phyloP scores from a whole-genome alignment of 345 rosid species.

The Ceriops tagal region DNA sequence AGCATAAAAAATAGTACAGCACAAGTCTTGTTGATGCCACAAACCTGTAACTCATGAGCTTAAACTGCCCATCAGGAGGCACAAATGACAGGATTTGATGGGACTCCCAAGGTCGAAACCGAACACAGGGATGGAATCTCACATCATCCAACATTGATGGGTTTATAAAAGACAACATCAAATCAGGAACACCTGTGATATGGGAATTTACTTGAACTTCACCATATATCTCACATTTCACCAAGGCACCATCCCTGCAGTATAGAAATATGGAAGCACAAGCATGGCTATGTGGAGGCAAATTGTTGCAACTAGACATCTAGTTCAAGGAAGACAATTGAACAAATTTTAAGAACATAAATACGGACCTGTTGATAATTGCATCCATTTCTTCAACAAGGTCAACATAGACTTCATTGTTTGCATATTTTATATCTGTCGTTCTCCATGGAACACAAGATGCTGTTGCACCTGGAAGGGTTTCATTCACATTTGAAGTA shows the following conservation, averaged over 20 bases:
- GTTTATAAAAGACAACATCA: slow-evolving; percentile 80
- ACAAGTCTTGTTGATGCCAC: neutral
- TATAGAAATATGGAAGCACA: slow-evolving; percentile 3
- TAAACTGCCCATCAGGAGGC: slow-evolving; percentile 96
- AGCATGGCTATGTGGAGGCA: too few relatives aligned
- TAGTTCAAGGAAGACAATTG: too few relatives aligned
- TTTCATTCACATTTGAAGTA: slow-evolving; percentile 72
- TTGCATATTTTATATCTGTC: slow-evolving; percentile 75
- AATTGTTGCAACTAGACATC: too few relatives aligned
- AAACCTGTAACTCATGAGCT: slow-evolving; percentile 97
- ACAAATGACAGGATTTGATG: slow-evolving; percentile 89
- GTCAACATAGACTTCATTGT: slow-evolving; percentile 84
- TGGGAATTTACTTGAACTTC: slow-evolving; percentile 85
- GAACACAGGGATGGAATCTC: slow-evolving; percentile 90
- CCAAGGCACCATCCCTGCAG: slow-evolving; percentile 56
- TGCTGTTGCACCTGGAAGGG: slow-evolving; percentile 78
- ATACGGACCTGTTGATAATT: slow-evolving; percentile 58
- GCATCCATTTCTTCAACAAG: slow-evolving; percentile 98
- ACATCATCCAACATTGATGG: slow-evolving; percentile 74
- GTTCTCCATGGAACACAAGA: slow-evolving; percentile 96
- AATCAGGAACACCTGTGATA: slow-evolving; percentile 91
- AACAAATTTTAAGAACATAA: neutral
- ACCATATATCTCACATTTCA: slow-evolving; percentile 74
- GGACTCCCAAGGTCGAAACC: slow-evolving; percentile 96
- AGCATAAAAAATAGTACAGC: neutral